Percentiles rank a stretch among this genome's conserved stretches.
Conservation (phyloP, 225 moss, liverwort and hornwort genomes). For the Polytrichum formosum region DNA sequence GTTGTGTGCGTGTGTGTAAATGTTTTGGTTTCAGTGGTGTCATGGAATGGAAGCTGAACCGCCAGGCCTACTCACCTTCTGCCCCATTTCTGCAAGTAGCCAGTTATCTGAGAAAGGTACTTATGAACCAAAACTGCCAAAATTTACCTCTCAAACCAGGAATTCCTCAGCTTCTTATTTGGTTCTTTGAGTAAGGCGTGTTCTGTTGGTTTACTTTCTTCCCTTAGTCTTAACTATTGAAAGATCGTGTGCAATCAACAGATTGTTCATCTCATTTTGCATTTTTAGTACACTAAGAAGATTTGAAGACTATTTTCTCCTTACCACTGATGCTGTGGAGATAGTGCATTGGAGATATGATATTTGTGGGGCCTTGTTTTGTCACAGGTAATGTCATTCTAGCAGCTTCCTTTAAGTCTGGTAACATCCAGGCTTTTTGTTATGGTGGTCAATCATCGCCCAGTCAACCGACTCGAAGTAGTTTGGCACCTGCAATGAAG, state of each 20-base stretch:
- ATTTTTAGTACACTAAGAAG: no score
- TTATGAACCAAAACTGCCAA: background rate
- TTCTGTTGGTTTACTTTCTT: no score
- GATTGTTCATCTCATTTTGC: no score
- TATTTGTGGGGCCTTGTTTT: slow-evolving; percentile 13
- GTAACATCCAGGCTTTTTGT: slow-evolving; percentile 78
- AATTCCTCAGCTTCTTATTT: no score
- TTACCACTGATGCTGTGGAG: background rate
- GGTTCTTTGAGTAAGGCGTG: no score
- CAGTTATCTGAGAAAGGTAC: slow-evolving; percentile 34
- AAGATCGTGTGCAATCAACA: no score
- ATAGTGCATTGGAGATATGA: background rate
- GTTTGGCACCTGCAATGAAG: slow-evolving; percentile 19
- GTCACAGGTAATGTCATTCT: slow-evolving; percentile 75
- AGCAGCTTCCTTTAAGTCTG: slow-evolving; percentile 72
- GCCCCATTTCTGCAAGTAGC: slow-evolving; percentile 48
- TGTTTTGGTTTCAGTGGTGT: slow-evolving; percentile 68
- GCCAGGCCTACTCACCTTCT: slow-evolving; percentile 73
- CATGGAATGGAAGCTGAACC: slow-evolving; percentile 89
- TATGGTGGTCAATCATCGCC: slow-evolving; percentile 54
- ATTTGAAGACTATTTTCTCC: no score
- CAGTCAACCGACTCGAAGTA: slow-evolving; percentile 16
- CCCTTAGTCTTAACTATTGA: no score
- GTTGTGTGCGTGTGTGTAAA: slow-evolving; percentile 18
- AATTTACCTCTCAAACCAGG: no score